Base-by-base conservation (phyloP, 2,329 filamentous ascomycete genomes). In the Pseudogymnoascus sp. region DNA sequence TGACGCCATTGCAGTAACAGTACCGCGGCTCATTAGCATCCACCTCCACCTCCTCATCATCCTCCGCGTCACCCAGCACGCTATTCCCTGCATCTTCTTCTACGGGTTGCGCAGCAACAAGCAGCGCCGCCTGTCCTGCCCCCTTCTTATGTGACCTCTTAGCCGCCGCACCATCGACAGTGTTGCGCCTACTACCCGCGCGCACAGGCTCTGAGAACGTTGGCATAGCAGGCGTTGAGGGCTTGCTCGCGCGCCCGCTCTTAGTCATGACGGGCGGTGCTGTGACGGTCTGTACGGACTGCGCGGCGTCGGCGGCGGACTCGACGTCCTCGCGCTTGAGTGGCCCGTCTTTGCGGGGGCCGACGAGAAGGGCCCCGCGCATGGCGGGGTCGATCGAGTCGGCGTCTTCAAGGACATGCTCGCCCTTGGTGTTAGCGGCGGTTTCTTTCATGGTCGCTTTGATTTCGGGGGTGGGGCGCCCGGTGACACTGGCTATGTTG, bases 1-100 rank as follows among this genome's bases (percentile, higher is more conserved):
- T 91, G 62, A 91, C 86, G 59, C 86, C 83, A 69, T 91, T 88
- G 74, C 90, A 92, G 75, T 90, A 90, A 74, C 90, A 91, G 74
- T 93, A 93, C 13, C 85, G 80, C 38, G 86, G 87, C 72, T 93
- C 89, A 67, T 89, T 85, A 3, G 82, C 84, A 65, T 88, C 87
- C 38, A 81, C 79, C 37, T 88, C 85, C 6, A 86, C 85, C 11
- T 85, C 86, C 1, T 78, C 79, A 24, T 79, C 80, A 11, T 80
- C 78, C 33, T 75, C 77, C 6, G 26, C 50, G 10, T 56, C 50
- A 1, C 50, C 50, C 42, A 76, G 76, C 63, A 75, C 74, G 66
- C 76, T 79, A 62, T 76, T 78, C 40, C 74, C 76, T 1, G 74
- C 73, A 64, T 79, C 78, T 7, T 64, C 62, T 1, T 64, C 59